These are phyloP conservation scores for Begonia masoniana DNA, from an alignment of 306 rosid genomes.

Conservation along the genomic window DNA sequence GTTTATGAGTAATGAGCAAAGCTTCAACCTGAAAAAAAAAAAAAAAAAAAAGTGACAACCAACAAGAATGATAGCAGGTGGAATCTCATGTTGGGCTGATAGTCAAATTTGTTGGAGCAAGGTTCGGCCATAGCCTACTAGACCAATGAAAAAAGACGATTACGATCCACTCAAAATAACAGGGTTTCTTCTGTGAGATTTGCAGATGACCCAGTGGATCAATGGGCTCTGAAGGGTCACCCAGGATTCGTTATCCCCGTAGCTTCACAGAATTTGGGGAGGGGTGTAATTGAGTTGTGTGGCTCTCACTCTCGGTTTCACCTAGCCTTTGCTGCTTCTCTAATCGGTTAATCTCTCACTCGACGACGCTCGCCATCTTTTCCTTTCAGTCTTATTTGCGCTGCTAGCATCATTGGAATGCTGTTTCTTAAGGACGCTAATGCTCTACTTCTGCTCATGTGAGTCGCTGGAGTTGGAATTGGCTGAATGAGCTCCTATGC, in stretches of 20 bases:
- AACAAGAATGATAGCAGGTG: too few relatives aligned
- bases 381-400: background rate
- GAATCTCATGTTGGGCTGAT: too few relatives aligned
- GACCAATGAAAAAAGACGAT: too few relatives aligned
- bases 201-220: too few relatives aligned
- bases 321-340: constrained; percentile 4
- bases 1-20: too few relatives aligned
- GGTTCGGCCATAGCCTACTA: too few relatives aligned
- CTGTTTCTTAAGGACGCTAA: background rate
- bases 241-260: constrained; percentile 9
- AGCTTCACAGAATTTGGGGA: background rate
- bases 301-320: constrained; percentile 6
- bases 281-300: background rate
- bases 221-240: too few relatives aligned
- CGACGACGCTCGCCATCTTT: constrained; percentile 3
- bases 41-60: too few relatives aligned
- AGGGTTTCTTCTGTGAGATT: too few relatives aligned
- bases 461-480: constrained; percentile 19
- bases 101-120: too few relatives aligned
- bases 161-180: too few relatives aligned
- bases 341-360: constrained; percentile 1
- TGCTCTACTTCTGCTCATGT: constrained; percentile 9
- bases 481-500: constrained; percentile 88
- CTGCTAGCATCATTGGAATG: background rate
- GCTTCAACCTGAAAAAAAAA: too few relatives aligned